Evolutionary conservation across 495 filamentous ascomycete genomes (phyloP).

Genomic region (Aspergillus mulundensis): DNA sequence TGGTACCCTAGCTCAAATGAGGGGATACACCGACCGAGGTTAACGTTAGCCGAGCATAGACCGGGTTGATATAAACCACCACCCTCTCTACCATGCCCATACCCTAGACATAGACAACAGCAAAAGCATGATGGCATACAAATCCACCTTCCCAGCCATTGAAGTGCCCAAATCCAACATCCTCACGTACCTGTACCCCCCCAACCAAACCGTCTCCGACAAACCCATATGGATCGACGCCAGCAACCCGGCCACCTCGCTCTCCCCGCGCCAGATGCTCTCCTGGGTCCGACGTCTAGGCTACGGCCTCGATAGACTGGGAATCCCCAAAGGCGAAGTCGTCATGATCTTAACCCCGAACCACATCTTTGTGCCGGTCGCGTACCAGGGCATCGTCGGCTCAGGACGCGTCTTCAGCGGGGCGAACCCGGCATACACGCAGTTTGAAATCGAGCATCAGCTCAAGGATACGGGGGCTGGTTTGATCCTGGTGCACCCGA

Average conservation of each 20-base stretch:
- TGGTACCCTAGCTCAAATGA: no score
- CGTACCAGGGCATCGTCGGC: constrained; percentile 46
- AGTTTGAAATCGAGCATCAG: constrained; percentile 40
- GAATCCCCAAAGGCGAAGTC: constrained; percentile 34
- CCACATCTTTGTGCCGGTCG: constrained; percentile 44
- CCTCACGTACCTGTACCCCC: constrained; percentile 43
- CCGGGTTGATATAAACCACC: background rate
- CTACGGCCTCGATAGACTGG: constrained; percentile 34
- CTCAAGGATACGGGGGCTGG: constrained; percentile 35
- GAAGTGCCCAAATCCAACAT: constrained; percentile 41
- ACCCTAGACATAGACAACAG: background rate
- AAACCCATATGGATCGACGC: constrained; percentile 45
- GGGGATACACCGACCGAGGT: background rate
- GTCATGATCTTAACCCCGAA: constrained; percentile 46
- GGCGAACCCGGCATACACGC: constrained; percentile 32
- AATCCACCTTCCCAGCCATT: constrained; percentile 22
- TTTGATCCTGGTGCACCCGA: constrained; percentile 27
- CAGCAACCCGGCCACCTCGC: constrained; percentile 23
- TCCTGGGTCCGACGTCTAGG: constrained; percentile 40
- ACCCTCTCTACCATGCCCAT: background rate
- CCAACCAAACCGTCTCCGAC: constrained; percentile 26
- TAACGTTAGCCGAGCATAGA: background rate
- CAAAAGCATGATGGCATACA: background rate
- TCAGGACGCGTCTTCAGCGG: constrained; percentile 65
- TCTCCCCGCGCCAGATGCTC: constrained; percentile 36